phyloP scores from a whole-genome alignment of 768 basidiomycete species.

The Lactarius indigo region DNA sequence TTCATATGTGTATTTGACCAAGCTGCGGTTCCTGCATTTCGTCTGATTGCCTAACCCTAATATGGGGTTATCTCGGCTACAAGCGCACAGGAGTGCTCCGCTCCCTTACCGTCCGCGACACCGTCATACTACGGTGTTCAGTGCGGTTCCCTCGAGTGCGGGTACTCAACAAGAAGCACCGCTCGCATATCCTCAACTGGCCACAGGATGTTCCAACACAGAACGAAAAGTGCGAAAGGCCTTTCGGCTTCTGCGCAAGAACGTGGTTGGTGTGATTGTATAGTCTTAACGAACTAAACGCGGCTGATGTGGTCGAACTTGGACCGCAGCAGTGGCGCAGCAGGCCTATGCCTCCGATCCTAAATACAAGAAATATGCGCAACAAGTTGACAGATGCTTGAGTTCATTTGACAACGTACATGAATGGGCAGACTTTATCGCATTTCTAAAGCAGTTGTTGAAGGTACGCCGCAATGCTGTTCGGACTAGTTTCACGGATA shows the following conservation, averaged over 20 bases:
- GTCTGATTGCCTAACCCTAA: conserved; percentile 6
- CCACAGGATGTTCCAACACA: neutral
- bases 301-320: conserved; percentile 11
- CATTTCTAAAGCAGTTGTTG: conserved; percentile 89
- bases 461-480: conserved; percentile 52
- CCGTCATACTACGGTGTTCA: conserved; percentile 36
- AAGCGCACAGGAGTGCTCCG: neutral
- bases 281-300: neutral
- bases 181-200: conserved; percentile 8
- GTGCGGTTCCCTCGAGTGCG: conserved; percentile 53
- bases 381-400: conserved; percentile 89
- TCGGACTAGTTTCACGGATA: neutral
- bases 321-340: conserved; percentile 43
- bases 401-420: conserved; percentile 93
- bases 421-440: conserved; percentile 99
- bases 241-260: conserved; percentile 41
- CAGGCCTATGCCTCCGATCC: conserved; percentile 73
- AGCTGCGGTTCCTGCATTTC: too few relatives aligned
- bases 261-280: conserved; percentile 42
- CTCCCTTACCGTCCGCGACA: conserved; percentile 69
- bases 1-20: neutral
- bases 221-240: conserved; percentile 20
- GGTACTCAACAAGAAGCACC: neutral
- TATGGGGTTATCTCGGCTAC: neutral
- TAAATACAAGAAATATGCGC: conserved; percentile 90